phyloP scores from a whole-genome alignment of 306 rosid genomes.

The Lathyrus tuberosus region DNA sequence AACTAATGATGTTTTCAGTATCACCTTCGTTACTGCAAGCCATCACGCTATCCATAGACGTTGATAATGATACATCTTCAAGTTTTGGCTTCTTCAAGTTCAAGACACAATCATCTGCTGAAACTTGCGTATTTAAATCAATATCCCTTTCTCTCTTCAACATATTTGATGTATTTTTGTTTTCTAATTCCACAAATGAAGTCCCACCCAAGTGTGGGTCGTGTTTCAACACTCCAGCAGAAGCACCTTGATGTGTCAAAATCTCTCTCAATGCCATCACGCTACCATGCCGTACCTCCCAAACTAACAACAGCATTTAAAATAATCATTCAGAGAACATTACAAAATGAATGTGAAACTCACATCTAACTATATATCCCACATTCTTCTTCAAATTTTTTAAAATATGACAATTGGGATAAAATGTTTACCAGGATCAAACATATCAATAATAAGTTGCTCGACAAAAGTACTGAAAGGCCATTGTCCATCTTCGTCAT shows the following conservation, averaged over 20 bases:
- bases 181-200: constrained; percentile 57
- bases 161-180: constrained; percentile 48
- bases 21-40: constrained; percentile 53
- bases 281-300: constrained; percentile 98
- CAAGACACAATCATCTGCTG: constrained; percentile 58
- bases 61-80: constrained; percentile 55
- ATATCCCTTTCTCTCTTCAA: constrained; percentile 76
- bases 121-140: constrained; percentile 76
- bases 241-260: constrained; percentile 92
- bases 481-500: constrained; percentile 83
- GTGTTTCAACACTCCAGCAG: constrained; percentile 75
- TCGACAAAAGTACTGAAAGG: constrained; percentile 85
- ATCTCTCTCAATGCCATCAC: constrained; percentile 98
- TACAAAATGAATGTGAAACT: constrained; percentile 8
- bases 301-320: constrained; percentile 57
- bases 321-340: constrained; percentile 28
- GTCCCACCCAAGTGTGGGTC: constrained; percentile 52
- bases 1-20: constrained; percentile 47
- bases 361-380: background rate
- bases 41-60: constrained; percentile 48
- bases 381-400: constrained; percentile 30
- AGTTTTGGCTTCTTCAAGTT: constrained; percentile 69
- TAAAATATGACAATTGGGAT: background rate
- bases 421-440: constrained; percentile 77
- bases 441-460: constrained; percentile 89